These are phyloP conservation scores for Ilex paraguariensis DNA, from an alignment of 305 asterid species.

Conservation along the genomic window DNA sequence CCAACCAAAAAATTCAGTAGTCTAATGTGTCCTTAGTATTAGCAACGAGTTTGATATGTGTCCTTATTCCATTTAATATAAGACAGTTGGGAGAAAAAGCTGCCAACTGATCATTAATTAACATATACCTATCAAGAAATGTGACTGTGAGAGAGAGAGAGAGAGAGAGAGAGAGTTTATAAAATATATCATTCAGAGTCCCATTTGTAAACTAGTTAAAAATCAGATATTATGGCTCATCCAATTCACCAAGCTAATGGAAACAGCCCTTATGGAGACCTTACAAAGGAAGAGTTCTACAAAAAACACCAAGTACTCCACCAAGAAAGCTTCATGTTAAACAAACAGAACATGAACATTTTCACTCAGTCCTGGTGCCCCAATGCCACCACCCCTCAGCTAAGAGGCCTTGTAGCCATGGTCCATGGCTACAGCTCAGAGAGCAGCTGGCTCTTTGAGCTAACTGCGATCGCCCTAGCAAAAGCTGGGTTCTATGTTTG, in stretches of 20 bases:
- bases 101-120: slow-evolving; percentile 19
- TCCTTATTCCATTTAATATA: too few species aligned
- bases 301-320: slow-evolving; percentile 53
- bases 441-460: slow-evolving; percentile 77
- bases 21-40: too few species aligned
- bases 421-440: slow-evolving; percentile 79
- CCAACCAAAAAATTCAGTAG: too few species aligned
- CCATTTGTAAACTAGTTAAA: too few species aligned
- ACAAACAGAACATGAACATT: slow-evolving; percentile 46
- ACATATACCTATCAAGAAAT: slow-evolving; percentile 1
- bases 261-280: slow-evolving; percentile 68
- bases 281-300: slow-evolving; percentile 54
- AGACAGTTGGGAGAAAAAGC: slow-evolving; percentile 28
- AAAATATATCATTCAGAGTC: too few species aligned
- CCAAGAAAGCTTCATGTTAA: slow-evolving; percentile 48
- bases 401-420: slow-evolving; percentile 60
- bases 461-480: slow-evolving; percentile 68
- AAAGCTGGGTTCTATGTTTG: slow-evolving; percentile 60
- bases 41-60: too few species aligned
- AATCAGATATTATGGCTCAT: slow-evolving; percentile 35
- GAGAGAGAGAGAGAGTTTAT: background rate
- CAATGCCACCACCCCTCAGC: background rate
- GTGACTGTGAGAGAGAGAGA: background rate
- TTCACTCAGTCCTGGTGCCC: slow-evolving; percentile 81
- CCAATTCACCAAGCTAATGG: slow-evolving; percentile 76